Base-by-base conservation (phyloP, 2,329 filamentous ascomycete species). In the Tricladium varicosporioides region DNA sequence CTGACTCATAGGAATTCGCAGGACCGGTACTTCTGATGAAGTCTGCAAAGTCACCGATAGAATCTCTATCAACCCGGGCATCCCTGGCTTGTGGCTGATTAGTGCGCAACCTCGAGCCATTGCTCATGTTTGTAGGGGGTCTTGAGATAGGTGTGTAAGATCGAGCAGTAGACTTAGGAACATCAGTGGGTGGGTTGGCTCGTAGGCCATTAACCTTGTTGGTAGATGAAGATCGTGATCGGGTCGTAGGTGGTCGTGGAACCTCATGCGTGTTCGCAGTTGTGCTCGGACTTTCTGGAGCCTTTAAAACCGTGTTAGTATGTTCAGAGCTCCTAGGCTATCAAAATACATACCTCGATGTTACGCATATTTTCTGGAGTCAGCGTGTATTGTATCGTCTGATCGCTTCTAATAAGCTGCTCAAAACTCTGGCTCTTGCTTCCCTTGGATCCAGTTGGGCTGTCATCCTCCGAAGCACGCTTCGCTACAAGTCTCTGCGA, bases 11-110 rank as follows among this genome's bases (percentile, higher is more conserved):
- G 49, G 70, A 74, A 45, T 77, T 77, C 40, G 79, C 69, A 14
- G 93, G 89, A 50, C 63, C 63, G 31, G 91, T 96, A 0, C 88
- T 89, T 58, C 91, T 87, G 67, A 96, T 91, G 70, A 96, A 97
- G 58, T 95, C 88, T 18, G 91, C 89, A 74, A 97, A 91, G 66
- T 96, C 92, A 47, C 85, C 80, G 8, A 88, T 83, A 0, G 91
- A 91, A 60, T 92, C 88, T 5, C 80, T 78, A 9, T 84, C 80
- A 8, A 89, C 78, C 60, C 88, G 82, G 1, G 91, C 86, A 63
- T 96, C 92, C 61, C 92, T 83, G 19, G 91, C 84, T 52, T 70
- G 65, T 49, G 67, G 60, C 44, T 55, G 56, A 54, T 64, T 66
- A 2, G 62, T 51, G 15, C 67, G 62, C 7, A 62, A 15, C 50